Evolutionary conservation across 352 stramenopile genomes (phyloP).

Genomic region (Globisporangium mamillatum): DNA sequence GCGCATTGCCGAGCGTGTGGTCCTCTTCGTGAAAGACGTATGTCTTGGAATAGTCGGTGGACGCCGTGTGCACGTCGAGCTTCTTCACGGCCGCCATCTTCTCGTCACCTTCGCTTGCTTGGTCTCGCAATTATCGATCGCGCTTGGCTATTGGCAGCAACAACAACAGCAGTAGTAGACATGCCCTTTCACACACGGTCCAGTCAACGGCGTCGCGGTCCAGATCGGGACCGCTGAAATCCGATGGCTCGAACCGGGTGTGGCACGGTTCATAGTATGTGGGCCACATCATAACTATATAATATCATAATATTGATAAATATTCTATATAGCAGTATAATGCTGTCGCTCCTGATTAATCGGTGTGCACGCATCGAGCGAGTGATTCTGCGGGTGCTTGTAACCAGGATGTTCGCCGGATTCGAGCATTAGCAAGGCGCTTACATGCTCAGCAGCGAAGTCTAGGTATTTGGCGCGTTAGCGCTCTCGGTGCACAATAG

Average conservation of each 20-base stretch:
- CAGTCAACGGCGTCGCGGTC: conserved; percentile 10
- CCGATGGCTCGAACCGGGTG: background rate
- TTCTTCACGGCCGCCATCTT: conserved; percentile 52
- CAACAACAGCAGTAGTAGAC: background rate
- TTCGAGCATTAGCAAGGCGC: background rate
- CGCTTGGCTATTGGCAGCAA: background rate
- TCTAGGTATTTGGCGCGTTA: background rate
- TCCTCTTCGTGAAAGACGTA: conserved; percentile 89
- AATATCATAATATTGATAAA: background rate
- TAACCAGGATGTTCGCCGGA: background rate
- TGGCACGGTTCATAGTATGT: background rate
- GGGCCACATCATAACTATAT: background rate
- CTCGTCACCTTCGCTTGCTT: background rate
- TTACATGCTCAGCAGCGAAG: background rate
- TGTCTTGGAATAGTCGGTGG: conserved; percentile 82
- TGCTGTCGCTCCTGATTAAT: background rate
- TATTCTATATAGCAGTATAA: background rate
- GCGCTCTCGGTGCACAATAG: background rate
- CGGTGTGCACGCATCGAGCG: background rate
- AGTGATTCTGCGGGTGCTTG: background rate
- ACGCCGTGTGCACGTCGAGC: conserved; percentile 77
- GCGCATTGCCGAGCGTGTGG: conserved; percentile 89
- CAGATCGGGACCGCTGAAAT: background rate
- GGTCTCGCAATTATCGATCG: background rate
- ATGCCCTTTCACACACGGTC: conserved; percentile 12